These are phyloP conservation scores for Caulochytrium protostelioides DNA, from an alignment of 371 early-diverging fungal genomes.

Conservation along the genomic window DNA sequence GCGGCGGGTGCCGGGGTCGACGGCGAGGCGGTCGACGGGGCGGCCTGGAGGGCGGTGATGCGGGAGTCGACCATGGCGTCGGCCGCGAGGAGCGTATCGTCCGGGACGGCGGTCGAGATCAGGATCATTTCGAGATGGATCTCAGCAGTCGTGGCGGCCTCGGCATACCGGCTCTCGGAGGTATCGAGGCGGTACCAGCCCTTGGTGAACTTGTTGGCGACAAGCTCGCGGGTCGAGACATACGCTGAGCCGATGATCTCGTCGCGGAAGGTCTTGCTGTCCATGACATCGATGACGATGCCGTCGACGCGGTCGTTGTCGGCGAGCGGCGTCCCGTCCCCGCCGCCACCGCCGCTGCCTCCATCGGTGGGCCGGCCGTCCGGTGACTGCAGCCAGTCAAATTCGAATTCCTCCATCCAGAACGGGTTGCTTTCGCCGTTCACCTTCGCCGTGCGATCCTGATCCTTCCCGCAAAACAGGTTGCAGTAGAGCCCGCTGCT, in stretches of 20 bases:
- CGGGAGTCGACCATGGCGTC: too few relatives aligned
- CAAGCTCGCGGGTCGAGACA: conserved; percentile 3
- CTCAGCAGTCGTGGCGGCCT: too few relatives aligned
- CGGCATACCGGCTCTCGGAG: too few relatives aligned
- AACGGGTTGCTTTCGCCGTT: conserved; percentile 8
- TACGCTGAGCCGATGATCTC: conserved; percentile 9
- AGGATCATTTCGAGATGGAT: too few relatives aligned
- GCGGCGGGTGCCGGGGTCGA: too few relatives aligned
- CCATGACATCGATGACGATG: conserved; percentile 9
- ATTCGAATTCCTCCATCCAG: conserved; percentile 13
- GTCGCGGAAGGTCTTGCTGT: conserved; percentile 4
- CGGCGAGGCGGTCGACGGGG: too few relatives aligned
- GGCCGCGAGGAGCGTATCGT: too few relatives aligned
- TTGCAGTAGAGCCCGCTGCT: conserved; percentile 7
- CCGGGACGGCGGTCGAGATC: too few relatives aligned
- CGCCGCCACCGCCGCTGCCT: background rate
- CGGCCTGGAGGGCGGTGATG: too few relatives aligned
- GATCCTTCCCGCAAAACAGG: conserved; percentile 3
- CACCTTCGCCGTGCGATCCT: conserved; percentile 4
- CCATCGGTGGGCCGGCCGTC: background rate
- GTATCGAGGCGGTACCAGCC: conserved; percentile 5
- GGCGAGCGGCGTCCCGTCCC: too few relatives aligned
- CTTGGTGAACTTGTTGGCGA: conserved; percentile 7
- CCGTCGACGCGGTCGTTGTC: too few relatives aligned
- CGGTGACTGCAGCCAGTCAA: conserved; percentile 2